A percentile compares a stretch with the other conserved stretches of the same genome.
Conservation (phyloP, 306 rosid genomes). For the Rosa persica region DNA sequence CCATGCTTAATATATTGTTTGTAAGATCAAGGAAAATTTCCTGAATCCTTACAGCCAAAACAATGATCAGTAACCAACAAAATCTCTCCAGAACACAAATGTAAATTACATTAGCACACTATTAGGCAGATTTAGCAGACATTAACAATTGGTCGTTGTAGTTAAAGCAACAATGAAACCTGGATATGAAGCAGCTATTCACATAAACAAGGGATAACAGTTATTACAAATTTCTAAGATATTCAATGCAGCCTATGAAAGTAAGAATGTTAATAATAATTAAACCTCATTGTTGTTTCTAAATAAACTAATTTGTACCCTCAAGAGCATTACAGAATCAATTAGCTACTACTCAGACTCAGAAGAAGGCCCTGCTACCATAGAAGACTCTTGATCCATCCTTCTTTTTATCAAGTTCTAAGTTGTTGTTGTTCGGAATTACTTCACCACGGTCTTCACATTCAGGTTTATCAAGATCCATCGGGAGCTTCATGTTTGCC, state of each 20-base stretch:
- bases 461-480: conserved; percentile 65
- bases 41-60: not conserved
- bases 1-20: too few species aligned
- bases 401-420: conserved; percentile 58
- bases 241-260: not conserved
- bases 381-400: conserved; percentile 84
- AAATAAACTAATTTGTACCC: not conserved
- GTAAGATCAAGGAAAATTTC: not conserved
- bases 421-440: conserved; percentile 40
- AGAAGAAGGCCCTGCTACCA: conserved; percentile 87
- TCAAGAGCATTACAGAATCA: conserved; percentile 24
- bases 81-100: conserved; percentile 3
- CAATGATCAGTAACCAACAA: not conserved
- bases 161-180: not conserved
- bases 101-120: not conserved
- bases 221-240: not conserved
- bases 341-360: conserved; percentile 14
- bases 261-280: not conserved
- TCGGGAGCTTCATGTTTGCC: conserved; percentile 88
- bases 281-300: not conserved
- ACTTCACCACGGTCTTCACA: conserved; percentile 44
- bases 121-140: not conserved
- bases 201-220: not conserved
- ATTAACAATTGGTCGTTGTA: not conserved
- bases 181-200: not conserved